Base-by-base conservation (phyloP, 257 asterid species). In the Solanum chilense region DNA sequence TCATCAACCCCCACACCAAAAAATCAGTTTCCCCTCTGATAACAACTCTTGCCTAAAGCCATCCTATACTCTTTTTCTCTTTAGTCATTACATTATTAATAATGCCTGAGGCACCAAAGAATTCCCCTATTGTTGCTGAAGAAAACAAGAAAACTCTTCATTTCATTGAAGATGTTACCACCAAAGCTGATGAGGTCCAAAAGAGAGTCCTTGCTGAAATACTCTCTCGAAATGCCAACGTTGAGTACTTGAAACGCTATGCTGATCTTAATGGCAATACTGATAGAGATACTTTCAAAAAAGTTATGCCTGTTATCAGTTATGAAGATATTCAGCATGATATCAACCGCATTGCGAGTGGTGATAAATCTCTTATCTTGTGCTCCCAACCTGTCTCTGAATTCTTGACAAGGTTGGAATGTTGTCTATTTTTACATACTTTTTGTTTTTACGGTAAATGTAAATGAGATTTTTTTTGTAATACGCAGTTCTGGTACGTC, bases 401-500 rank as follows among this genome's bases (percentile, higher is more conserved):
- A 71, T 90, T 90, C 82, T 81, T 90, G 29, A 88, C 91, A 8
- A 90, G 92, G 92, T 90, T 6, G 4, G 86, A 85, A 5, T 21
- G 29, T 0, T n/a, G 0, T 11, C 7, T 3, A 14, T 27, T 12
- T 35, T 27, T 82, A 27, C 31, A 41, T 39, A 76, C 20, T 37
- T 44, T 11, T 44, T 23, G 44, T 52, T 52, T 70, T 16, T 75
- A 16, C 9, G 9, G n/a, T 52, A 3, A 49, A 49, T 49, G 60
- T 2, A 33, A 33, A 58, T 58, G 66, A 58, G 12, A 21, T 58
- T 56, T 81, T 44, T 41, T 5, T 35, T 37, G 39, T 37, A 1
- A 39, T 49, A 58, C 58, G 84, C 90, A 89, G 91, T 81, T 89
- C 91, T 9, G 91, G 91, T 62, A 89, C 91, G 15, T 89, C 91